These are phyloP conservation scores for Wallacemonas rigidus DNA, from an alignment of 208 protist genomes.

Conservation along the genomic window DNA sequence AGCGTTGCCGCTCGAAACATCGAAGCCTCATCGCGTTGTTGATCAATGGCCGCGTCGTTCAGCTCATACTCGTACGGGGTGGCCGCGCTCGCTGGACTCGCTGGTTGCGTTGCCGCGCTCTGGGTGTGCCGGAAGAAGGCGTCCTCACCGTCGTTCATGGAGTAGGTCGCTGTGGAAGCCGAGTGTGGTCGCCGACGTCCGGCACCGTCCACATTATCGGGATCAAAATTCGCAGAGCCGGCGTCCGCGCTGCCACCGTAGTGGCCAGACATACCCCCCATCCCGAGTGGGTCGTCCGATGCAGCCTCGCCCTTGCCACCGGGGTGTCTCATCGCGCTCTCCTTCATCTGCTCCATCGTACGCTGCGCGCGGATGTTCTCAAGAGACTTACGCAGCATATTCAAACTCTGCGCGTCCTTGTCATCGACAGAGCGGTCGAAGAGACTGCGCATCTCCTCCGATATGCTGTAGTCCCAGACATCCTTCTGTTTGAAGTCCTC, in stretches of 20 bases:
- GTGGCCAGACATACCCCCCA: slow-evolving; percentile 48
- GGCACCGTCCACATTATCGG: slow-evolving; percentile 28
- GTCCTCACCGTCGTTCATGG: neutral
- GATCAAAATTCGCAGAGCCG: slow-evolving; percentile 49
- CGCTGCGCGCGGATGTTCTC: slow-evolving; percentile 84
- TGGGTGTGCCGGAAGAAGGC: slow-evolving; percentile 7
- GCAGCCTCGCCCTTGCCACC: slow-evolving; percentile 23
- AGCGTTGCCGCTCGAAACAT: slow-evolving; percentile 8
- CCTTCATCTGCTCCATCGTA: slow-evolving; percentile 87
- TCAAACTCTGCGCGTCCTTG: slow-evolving; percentile 78
- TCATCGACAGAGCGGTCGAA: slow-evolving; percentile 72
- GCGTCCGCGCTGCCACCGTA: slow-evolving; percentile 45
- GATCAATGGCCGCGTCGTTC: slow-evolving; percentile 12
- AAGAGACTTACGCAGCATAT: slow-evolving; percentile 85
- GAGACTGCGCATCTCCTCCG: slow-evolving; percentile 69
- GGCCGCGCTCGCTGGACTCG: neutral
- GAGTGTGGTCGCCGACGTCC: neutral
- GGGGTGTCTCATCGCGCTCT: slow-evolving; percentile 69
- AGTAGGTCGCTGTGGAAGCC: neutral
- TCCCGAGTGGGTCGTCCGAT: slow-evolving; percentile 28
- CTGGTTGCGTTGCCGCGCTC: neutral
- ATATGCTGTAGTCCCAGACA: slow-evolving; percentile 83
- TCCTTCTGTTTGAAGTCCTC: slow-evolving; percentile 86
- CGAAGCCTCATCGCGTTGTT: slow-evolving; percentile 16
- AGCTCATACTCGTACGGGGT: slow-evolving; percentile 16